Evolutionary conservation across 495 filamentous ascomycete genomes (phyloP).

Genomic region (Penicillium alfredii): DNA sequence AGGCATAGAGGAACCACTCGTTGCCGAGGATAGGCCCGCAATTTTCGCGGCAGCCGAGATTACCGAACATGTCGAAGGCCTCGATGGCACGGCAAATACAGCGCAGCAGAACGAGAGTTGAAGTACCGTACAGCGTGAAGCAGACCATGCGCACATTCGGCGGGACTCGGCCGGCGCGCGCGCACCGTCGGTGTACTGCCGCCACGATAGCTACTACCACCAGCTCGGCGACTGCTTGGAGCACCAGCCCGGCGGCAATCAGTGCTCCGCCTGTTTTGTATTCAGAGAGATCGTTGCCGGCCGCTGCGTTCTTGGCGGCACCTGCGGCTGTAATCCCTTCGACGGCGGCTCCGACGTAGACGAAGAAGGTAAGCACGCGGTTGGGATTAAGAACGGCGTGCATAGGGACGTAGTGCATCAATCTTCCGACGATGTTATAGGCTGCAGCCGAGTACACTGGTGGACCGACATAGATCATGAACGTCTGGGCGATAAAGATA

Average conservation of each 20-base stretch:
- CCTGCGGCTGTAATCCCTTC: slow-evolving; percentile 35
- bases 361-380: slow-evolving; percentile 30
- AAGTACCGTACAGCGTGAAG: slow-evolving; percentile 37
- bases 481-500: slow-evolving; percentile 46
- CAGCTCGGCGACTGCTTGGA: slow-evolving; percentile 33
- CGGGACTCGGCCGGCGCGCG: slow-evolving; percentile 14
- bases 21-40: slow-evolving; percentile 26
- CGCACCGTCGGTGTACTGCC: slow-evolving; percentile 27
- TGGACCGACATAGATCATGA: slow-evolving; percentile 48
- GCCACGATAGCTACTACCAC: slow-evolving; percentile 29
- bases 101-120: slow-evolving; percentile 29
- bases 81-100: slow-evolving; percentile 37
- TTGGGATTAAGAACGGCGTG: slow-evolving; percentile 36
- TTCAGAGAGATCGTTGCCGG: slow-evolving; percentile 6
- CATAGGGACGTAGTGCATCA: slow-evolving; percentile 45
- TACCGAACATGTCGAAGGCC: slow-evolving; percentile 20
- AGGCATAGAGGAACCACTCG: slow-evolving; percentile 38
- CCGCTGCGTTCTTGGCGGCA: slow-evolving; percentile 32
- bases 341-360: slow-evolving; percentile 31
- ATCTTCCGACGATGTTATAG: slow-evolving; percentile 51
- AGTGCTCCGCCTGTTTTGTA: slow-evolving; percentile 26
- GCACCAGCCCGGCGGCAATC: slow-evolving; percentile 27
- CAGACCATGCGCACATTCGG: slow-evolving; percentile 32
- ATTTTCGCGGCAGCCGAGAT: slow-evolving; percentile 15
- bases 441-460: slow-evolving; percentile 52